Percentiles rank a stretch among this genome's conserved stretches.
These are phyloP conservation scores for Hypoxylon sp. DNA, from an alignment of 2,329 filamentous ascomycete species.

Conservation along the genomic window DNA sequence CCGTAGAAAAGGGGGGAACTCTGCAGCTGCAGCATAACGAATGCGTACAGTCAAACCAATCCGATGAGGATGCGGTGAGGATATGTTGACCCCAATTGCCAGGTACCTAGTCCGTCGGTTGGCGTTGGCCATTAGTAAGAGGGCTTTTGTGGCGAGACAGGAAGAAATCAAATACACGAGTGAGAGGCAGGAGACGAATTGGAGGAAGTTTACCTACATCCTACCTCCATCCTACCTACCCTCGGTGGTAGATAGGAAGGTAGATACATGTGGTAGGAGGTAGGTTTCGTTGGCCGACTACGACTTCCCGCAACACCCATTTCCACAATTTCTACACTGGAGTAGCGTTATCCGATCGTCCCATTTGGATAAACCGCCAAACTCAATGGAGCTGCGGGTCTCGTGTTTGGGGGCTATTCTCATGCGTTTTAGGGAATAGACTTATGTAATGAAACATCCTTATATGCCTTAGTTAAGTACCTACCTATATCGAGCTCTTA, in stretches of 20 bases:
- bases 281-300: constrained; percentile 13
- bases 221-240: no score
- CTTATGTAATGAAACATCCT: constrained; percentile 16
- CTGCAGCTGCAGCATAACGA: constrained; percentile 41
- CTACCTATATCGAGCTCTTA: constrained; percentile 4
- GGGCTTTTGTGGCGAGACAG: constrained; percentile 14
- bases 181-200: constrained; percentile 19
- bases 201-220: neutral
- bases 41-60: constrained; percentile 31
- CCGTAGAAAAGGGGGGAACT: constrained; percentile 19
- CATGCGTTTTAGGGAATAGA: constrained; percentile 8
- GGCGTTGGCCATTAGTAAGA: constrained; percentile 24
- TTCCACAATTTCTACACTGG: constrained; percentile 10
- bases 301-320: constrained; percentile 9
- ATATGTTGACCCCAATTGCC: constrained; percentile 22
- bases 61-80: constrained; percentile 42
- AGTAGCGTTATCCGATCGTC: constrained; percentile 5
- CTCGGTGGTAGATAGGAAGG: no score
- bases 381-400: constrained; percentile 27
- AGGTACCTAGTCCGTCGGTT: constrained; percentile 23
- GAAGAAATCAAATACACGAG: constrained; percentile 5
- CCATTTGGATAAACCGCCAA: constrained; percentile 17
- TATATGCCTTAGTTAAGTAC: constrained; percentile 14
- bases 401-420: constrained; percentile 12
- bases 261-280: no score